A percentile compares a stretch with the other conserved stretches of the same genome.
Evolutionary conservation across 345 rosid species (phyloP).

Genomic region (Boechera stricta): DNA sequence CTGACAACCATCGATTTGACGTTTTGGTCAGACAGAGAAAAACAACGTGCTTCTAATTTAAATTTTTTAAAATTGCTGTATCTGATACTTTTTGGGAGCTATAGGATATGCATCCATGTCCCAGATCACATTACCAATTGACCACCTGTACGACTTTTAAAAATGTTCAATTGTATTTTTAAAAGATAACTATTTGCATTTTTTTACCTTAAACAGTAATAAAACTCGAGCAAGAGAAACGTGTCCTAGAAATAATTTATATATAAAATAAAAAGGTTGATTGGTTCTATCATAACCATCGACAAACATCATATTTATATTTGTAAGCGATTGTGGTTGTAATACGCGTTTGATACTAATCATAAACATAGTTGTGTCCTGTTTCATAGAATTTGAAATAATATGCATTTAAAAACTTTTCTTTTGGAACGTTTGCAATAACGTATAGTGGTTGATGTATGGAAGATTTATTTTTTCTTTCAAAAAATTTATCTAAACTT

Average conservation of each 20-base stretch:
- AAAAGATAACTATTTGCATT: neutral
- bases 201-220: neutral
- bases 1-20: conserved; percentile 1
- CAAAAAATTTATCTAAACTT: too few species aligned
- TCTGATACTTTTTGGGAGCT: conserved; percentile 9
- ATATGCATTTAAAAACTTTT: too few species aligned
- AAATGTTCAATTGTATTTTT: neutral
- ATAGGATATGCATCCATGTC: neutral
- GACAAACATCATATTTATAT: too few species aligned
- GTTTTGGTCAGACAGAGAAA: neutral
- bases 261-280: too few species aligned
- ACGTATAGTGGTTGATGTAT: too few species aligned
- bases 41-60: conserved; percentile 29
- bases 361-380: too few species aligned
- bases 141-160: neutral
- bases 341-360: too few species aligned
- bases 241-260: neutral
- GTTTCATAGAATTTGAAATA: too few species aligned
- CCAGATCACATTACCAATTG: neutral
- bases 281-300: too few species aligned
- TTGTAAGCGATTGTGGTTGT: too few species aligned
- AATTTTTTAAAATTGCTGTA: neutral
- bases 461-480: too few species aligned
- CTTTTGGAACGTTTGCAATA: too few species aligned
- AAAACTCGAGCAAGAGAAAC: neutral